Base-by-base conservation (phyloP, 345 rosid genomes). In the Hevea brasiliensis region DNA sequence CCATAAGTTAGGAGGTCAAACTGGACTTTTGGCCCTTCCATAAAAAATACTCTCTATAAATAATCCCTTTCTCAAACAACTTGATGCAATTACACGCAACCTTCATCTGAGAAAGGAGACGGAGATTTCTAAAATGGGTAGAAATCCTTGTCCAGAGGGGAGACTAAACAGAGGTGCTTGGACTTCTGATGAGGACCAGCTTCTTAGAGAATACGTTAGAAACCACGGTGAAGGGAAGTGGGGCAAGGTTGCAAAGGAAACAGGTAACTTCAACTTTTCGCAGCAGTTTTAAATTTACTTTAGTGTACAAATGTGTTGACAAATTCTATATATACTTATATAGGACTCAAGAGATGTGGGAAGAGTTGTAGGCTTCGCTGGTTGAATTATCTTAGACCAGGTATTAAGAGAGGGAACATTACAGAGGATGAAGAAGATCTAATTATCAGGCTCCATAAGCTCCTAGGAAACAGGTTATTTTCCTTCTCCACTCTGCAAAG, bases 371-470 rank as follows among this genome's bases (percentile, higher is more conserved):
- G n/a, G n/a, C n/a, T n/a, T n/a, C n/a, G n/a, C n/a, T n/a, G n/a
- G n/a, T n/a, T n/a, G n/a, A n/a, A n/a, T n/a, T n/a, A n/a, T n/a
- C 70, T 81, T 59, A 78, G 82, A 45, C 86, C 86, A 7, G 80
- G 78, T 53, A 81, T 83, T 77, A 83, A 80, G 72, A 76, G 87
- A 59, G 87, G 87, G 7, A 79, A 84, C 61, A 79, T 84, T 50
- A 23, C 84, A 8, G 53, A 57, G 2, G 81, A 81, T 20, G 87
- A 84, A 74, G 87, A 84, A 62, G 87, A 81, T 67, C 82, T 83
- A 37, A 83, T 83, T 47, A 54, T 80, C 68, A 68, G 86, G 41
- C 86, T 72, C 6, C 75, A 72, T 11, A 72, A 35, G 47, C 75
- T 72, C 55, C 51, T 72, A 29, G 75, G 75, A 21, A 72, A 72